phyloP scores from a whole-genome alignment of 2,329 filamentous ascomycete genomes.

The Rhytidhysteron rufulum region DNA sequence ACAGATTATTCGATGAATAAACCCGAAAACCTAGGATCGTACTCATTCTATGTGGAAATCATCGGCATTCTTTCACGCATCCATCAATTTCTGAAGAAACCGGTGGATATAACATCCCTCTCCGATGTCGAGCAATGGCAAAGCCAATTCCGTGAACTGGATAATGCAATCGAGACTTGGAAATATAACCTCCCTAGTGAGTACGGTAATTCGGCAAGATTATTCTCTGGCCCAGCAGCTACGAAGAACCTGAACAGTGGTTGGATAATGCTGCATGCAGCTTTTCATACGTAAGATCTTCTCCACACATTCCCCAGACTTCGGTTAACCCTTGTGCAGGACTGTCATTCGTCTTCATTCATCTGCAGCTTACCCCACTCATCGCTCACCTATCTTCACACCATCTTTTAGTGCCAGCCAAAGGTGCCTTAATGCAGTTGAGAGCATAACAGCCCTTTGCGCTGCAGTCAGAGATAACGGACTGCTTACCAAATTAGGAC shows the following conservation, averaged over 20 bases:
- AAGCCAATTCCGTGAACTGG: conserved; percentile 77
- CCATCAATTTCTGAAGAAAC: conserved; percentile 82
- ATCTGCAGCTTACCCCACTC: conserved; percentile 87
- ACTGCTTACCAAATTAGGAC: conserved; percentile 76
- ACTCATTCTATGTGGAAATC: conserved; percentile 88
- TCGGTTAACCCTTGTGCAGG: conserved; percentile 33
- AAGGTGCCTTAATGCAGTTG: conserved; percentile 74
- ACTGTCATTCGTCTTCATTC: conserved; percentile 88
- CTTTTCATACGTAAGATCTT: conserved; percentile 69
- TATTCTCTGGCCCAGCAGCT: conserved; percentile 60
- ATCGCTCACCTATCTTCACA: conserved; percentile 81
- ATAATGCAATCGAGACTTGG: conserved; percentile 75
- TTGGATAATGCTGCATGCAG: conserved; percentile 88
- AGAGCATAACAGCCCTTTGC: conserved; percentile 66
- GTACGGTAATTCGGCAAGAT: conserved; percentile 76
- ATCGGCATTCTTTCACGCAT: conserved; percentile 82
- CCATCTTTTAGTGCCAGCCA: conserved; percentile 83
- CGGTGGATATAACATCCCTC: conserved; percentile 80
- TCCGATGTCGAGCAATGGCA: conserved; percentile 90
- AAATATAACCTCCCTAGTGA: conserved; percentile 78
- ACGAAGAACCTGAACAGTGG: conserved; percentile 72
- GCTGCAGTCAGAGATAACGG: conserved; percentile 71
- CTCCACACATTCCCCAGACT: background rate
- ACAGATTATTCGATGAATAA: conserved; percentile 63
- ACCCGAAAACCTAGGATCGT: conserved; percentile 78